A percentile compares a stretch with the other conserved stretches of the same genome.
phyloP scores from a whole-genome alignment of 495 filamentous ascomycete genomes.

The Amorphotheca resinae region DNA sequence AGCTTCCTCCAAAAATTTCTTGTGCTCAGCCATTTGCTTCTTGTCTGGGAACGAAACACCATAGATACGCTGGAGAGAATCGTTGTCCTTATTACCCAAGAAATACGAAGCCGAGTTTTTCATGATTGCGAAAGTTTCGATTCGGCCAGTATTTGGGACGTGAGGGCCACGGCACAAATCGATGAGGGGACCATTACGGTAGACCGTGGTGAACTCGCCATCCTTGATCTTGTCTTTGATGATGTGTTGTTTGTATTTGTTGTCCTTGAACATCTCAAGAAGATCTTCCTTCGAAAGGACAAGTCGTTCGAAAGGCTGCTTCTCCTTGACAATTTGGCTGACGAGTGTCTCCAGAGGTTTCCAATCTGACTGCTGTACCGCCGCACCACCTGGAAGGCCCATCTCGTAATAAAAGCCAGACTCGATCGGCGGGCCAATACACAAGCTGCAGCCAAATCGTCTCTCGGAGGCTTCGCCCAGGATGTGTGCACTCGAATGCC shows the following conservation, averaged over 20 bases:
- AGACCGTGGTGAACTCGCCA: conserved; percentile 84
- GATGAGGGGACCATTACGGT: conserved; percentile 70
- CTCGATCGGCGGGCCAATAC: conserved; percentile 82
- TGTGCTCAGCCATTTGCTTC: conserved; percentile 77
- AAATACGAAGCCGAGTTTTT: conserved; percentile 94
- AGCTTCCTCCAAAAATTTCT: conserved; percentile 89
- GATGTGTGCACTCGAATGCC: conserved; percentile 87
- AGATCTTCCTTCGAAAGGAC: conserved; percentile 80
- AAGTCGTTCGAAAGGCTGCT: conserved; percentile 87
- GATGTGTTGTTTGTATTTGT: conserved; percentile 92
- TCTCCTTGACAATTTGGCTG: conserved; percentile 78
- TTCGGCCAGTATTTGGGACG: conserved; percentile 81
- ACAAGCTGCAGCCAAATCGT: conserved; percentile 79
- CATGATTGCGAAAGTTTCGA: conserved; percentile 90
- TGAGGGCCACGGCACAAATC: conserved; percentile 75
- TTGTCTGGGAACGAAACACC: conserved; percentile 97
- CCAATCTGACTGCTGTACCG: conserved; percentile 66
- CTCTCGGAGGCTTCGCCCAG: conserved; percentile 89
- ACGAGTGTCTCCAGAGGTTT: conserved; percentile 66
- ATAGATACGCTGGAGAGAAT: conserved; percentile 90
- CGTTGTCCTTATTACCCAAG: conserved; percentile 83
- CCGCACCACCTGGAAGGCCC: conserved; percentile 62
- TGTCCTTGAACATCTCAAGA: conserved; percentile 91
- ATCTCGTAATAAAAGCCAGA: conserved; percentile 99
- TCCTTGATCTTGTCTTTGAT: conserved; percentile 86